Evolutionary conservation across 176 grass and related monocot genomes (phyloP), one percentile per base, ranked within the genome.

Genomic region (Avena sativa): DNA sequence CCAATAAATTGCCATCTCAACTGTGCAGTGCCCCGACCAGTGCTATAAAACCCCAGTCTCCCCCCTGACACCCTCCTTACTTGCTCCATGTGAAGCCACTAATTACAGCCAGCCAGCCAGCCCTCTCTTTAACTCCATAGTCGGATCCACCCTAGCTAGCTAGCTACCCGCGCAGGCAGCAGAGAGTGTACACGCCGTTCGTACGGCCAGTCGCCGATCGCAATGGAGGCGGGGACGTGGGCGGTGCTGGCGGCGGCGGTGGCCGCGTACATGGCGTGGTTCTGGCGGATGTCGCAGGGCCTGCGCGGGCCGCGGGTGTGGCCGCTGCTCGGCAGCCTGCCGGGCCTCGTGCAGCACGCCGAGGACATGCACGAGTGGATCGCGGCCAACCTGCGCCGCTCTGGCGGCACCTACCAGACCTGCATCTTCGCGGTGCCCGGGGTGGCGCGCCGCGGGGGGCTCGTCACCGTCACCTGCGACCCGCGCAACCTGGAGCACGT

Each of bases 361-460:
- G 92, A 96, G 90, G 81, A 83, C 80, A 96, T 99, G 97, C 97
- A 99, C 76, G 97, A 99, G 79, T 99, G 97, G 97, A 99, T 99
- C 76, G 72, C 77, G 1, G 85, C 53, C 78, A 99, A 99, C 92
- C 92, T 99, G 38, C 91, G 90, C 4, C 82, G 80, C 34, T 53
- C 89, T 1, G 89, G 86, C 0, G 90, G 91, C 71, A 98, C 95
- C 2, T 98, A 98, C 86, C 95, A 95, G 89, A 98, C 95, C 20
- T 98, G 95, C 86, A 98, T 95, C 78, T 98, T 94, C 83, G 91
- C 95, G 2, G 87, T 98, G 61, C 95, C 95, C 10, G 91, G 90
- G 5, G 89, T 93, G 32, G 95, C 95, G 56, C 89, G 89, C 16
- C 90, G 95, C 36, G 91, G 91, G 51, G 95, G 95, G 9, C 84